Conservation (phyloP, 306 rosid species). For the Biancaea sappan region DNA sequence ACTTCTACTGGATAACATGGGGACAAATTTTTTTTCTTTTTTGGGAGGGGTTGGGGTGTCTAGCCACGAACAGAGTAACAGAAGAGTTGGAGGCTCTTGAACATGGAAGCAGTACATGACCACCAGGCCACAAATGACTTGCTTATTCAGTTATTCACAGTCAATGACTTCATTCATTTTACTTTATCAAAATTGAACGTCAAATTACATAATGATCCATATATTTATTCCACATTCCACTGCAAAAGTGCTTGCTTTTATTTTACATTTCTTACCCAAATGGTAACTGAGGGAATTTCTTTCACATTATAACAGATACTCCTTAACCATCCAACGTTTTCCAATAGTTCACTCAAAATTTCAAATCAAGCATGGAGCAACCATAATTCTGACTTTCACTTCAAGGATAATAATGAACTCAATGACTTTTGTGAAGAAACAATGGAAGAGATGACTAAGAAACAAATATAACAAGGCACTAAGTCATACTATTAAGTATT, state of each 20-base stretch:
- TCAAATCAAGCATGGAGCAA: neutral
- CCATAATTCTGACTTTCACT: neutral
- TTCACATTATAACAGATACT: neutral
- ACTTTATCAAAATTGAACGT: neutral
- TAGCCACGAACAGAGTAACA: neutral
- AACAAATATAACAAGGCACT: neutral
- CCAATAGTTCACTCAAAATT: neutral
- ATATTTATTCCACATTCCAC: neutral
- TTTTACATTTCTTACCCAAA: neutral
- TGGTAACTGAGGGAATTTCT: neutral
- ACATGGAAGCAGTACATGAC: neutral
- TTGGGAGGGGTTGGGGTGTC: neutral
- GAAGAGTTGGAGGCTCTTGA: slow-evolving; percentile 4
- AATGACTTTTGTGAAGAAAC: neutral
- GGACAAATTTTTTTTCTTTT: no score
- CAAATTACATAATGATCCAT: neutral
- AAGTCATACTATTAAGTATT: neutral
- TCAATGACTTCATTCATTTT: slow-evolving; percentile 1
- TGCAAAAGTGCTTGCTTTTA: neutral
- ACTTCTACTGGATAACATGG: neutral
- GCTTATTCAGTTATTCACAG: neutral
- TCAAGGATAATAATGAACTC: neutral
- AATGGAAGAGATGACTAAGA: neutral
- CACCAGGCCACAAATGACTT: neutral
- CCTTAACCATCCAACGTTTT: neutral